Percentiles rank a stretch among this genome's conserved stretches.
Conservation (phyloP, 768 basidiomycete genomes). For the Tricholoma furcatifolium region DNA sequence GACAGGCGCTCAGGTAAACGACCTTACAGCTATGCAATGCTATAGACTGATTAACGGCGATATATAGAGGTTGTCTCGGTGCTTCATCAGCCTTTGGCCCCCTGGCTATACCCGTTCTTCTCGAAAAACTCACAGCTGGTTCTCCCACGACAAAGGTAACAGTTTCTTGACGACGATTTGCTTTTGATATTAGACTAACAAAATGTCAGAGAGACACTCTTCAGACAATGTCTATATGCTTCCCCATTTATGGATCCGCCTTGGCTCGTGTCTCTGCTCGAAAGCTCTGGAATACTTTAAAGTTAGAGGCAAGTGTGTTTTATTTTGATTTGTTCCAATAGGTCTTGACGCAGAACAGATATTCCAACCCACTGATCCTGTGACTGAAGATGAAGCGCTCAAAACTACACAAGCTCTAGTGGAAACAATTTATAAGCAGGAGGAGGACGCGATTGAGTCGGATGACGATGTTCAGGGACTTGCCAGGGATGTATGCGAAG, state of each 20-base stretch:
- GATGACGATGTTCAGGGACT: conserved; percentile 51
- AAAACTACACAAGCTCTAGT: conserved; percentile 72
- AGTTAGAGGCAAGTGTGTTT: conserved; percentile 67
- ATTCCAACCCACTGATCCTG: conserved; percentile 83
- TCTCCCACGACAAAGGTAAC: conserved; percentile 80
- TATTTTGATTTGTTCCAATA: background rate
- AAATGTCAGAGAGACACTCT: conserved; percentile 79
- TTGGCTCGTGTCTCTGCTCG: conserved; percentile 60
- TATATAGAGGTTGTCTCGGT: conserved; percentile 61
- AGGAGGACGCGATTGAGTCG: conserved; percentile 36
- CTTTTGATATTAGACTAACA: background rate
- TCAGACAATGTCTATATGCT: conserved; percentile 69
- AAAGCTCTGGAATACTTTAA: conserved; percentile 89
- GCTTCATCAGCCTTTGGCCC: conserved; percentile 83
- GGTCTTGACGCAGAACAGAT: conserved; percentile 49
- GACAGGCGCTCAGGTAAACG: conserved; percentile 59
- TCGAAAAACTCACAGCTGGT: conserved; percentile 88
- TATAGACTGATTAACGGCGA: background rate
- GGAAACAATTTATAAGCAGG: conserved; percentile 61
- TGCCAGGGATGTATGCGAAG: conserved; percentile 72
- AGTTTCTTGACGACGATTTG: background rate
- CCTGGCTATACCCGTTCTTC: conserved; percentile 81
- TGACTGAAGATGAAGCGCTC: conserved; percentile 75
- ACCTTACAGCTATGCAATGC: background rate
- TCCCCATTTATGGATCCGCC: conserved; percentile 80